These are phyloP conservation scores for Citrullus colocynthis DNA, from an alignment of 306 rosid species.

Conservation along the genomic window DNA sequence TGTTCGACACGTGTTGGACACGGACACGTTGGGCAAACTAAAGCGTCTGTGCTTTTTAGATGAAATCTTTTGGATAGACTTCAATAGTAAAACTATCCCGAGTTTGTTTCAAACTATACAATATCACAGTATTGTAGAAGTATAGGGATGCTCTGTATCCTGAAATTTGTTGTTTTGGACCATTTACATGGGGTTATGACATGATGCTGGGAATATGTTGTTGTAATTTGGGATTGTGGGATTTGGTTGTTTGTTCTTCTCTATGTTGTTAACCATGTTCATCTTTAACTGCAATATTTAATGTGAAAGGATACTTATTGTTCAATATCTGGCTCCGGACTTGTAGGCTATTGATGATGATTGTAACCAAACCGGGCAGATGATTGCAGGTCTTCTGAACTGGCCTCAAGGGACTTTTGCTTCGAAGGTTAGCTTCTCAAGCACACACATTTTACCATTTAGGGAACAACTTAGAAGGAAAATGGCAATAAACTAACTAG, in stretches of 20 bases:
- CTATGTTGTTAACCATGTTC: neutral
- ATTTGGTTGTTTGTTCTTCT: neutral
- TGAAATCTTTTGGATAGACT: neutral
- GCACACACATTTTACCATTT: neutral
- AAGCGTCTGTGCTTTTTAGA: no score
- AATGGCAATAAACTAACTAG: neutral
- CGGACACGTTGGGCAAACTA: no score
- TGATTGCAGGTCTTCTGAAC: slow-evolving; percentile 84
- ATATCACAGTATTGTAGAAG: neutral
- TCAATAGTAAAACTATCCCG: neutral
- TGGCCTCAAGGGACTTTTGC: slow-evolving; percentile 99
- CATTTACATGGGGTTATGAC: neutral
- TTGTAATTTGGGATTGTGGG: neutral
- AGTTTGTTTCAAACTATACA: neutral
- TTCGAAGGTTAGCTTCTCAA: slow-evolving; percentile 54
- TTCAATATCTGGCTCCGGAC: neutral
- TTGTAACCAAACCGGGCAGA: slow-evolving; percentile 98
- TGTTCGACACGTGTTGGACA: no score
- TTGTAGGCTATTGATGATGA: slow-evolving; percentile 91
- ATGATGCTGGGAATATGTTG: neutral
- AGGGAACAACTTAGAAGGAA: neutral
- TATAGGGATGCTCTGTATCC: neutral
- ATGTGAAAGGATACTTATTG: neutral
- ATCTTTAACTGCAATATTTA: neutral
- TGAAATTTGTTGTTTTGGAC: neutral